Evolutionary conservation across 345 rosid species (phyloP).

Genomic region (Angophora floribunda): DNA sequence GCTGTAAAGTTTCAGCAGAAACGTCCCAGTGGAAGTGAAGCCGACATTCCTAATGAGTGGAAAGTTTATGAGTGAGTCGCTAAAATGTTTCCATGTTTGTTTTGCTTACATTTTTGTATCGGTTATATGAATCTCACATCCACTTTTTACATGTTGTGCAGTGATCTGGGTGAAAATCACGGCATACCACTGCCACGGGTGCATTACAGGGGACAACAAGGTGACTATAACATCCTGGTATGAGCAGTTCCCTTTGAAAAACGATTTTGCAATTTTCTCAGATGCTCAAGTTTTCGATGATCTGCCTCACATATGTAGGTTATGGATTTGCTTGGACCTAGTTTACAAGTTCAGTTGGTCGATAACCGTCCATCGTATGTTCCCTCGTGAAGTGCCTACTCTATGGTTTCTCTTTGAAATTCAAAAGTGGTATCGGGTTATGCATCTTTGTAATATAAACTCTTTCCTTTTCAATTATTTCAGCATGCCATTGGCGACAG

Average conservation of each 20-base stretch:
- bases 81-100: neutral
- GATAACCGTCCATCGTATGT: constrained; percentile 56
- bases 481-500: constrained; percentile 89
- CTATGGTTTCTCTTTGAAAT: neutral
- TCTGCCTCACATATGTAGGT: constrained; percentile 29
- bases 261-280: neutral
- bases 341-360: constrained; percentile 89
- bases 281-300: neutral
- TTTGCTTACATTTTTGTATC: neutral
- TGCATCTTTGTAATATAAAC: neutral
- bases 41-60: constrained; percentile 87
- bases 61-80: constrained; percentile 81
- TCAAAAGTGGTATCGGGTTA: neutral
- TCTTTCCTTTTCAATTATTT: neutral
- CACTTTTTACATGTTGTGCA: constrained; percentile 9
- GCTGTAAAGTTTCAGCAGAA: constrained; percentile 84
- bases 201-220: constrained; percentile 75
- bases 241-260: neutral
- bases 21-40: constrained; percentile 79
- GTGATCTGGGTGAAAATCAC: constrained; percentile 83
- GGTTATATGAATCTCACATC: neutral
- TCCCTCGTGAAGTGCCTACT: neutral
- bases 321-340: constrained; percentile 92
- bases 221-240: constrained; percentile 84
- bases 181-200: constrained; percentile 63